Evolutionary conservation across 2,329 filamentous ascomycete species (phyloP).

Genomic region (Pseudophaeomoniella oleicola): DNA sequence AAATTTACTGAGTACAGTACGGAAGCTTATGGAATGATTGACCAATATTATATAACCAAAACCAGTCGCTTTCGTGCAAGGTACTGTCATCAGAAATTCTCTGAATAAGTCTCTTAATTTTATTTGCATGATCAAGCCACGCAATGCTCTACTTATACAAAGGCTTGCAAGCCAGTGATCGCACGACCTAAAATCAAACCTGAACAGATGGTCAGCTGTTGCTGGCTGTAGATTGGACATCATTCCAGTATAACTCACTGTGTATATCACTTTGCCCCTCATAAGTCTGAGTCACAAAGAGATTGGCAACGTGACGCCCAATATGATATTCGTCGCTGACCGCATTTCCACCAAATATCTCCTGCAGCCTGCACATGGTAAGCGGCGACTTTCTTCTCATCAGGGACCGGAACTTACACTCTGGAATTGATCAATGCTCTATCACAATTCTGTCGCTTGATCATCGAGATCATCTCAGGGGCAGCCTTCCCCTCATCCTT

Average conservation of each 20-base stretch:
- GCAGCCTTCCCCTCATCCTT: conserved; percentile 81
- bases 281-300: conserved; percentile 96
- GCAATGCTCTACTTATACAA: too few relatives aligned
- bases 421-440: conserved; percentile 67
- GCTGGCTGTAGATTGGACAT: neutral
- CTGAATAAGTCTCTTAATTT: too few relatives aligned
- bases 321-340: conserved; percentile 95
- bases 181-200: conserved; percentile 54
- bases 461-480: conserved; percentile 93
- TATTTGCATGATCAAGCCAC: too few relatives aligned
- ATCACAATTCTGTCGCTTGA: conserved; percentile 97
- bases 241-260: conserved; percentile 44
- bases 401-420: conserved; percentile 26
- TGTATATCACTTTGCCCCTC: conserved; percentile 98
- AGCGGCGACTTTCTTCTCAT: conserved; percentile 4
- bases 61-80: too few relatives aligned
- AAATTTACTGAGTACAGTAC: too few relatives aligned
- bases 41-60: too few relatives aligned
- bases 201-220: conserved; percentile 17
- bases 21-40: too few relatives aligned
- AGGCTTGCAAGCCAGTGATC: conserved; percentile 65
- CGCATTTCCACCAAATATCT: conserved; percentile 96
- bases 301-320: conserved; percentile 83
- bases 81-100: too few relatives aligned
- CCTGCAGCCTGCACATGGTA: conserved; percentile 49